Percentiles rank a stretch among this genome's conserved stretches.
phyloP scores from a whole-genome alignment of 306 rosid species.

The Lagenaria siceraria region DNA sequence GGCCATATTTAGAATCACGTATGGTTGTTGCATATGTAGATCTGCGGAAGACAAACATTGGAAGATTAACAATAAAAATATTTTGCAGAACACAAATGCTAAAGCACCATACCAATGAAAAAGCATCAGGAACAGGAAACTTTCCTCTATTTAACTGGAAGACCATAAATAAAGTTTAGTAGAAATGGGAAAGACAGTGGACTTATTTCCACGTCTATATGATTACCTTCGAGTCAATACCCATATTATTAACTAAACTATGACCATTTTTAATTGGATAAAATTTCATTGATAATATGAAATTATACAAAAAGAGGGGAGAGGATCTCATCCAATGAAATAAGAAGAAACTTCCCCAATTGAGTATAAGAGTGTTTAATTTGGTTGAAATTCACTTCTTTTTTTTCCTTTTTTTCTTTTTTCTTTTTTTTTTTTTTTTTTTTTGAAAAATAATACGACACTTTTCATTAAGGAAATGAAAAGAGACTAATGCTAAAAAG shows the following conservation, averaged over 20 bases:
- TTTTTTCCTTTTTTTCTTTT: too few species aligned
- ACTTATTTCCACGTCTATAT: not conserved
- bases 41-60: conserved; percentile 23
- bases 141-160: not conserved
- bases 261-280: not conserved
- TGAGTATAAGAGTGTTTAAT: too few species aligned
- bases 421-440: too few species aligned
- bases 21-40: conserved; percentile 90
- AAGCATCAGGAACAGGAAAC: not conserved
- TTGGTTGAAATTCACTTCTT: too few species aligned
- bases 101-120: not conserved
- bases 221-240: not conserved
- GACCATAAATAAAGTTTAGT: not conserved
- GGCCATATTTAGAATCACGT: conserved; percentile 74
- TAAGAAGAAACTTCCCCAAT: not conserved
- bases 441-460: too few species aligned
- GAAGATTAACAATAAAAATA: not conserved
- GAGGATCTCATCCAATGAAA: not conserved
- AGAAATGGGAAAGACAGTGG: not conserved
- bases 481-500: too few species aligned
- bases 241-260: not conserved
- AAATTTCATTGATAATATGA: not conserved
- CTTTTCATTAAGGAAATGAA: too few species aligned
- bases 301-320: not conserved
- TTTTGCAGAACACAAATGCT: not conserved